phyloP scores from a whole-genome alignment of 164 flowering plant species.

The Santalum album region DNA sequence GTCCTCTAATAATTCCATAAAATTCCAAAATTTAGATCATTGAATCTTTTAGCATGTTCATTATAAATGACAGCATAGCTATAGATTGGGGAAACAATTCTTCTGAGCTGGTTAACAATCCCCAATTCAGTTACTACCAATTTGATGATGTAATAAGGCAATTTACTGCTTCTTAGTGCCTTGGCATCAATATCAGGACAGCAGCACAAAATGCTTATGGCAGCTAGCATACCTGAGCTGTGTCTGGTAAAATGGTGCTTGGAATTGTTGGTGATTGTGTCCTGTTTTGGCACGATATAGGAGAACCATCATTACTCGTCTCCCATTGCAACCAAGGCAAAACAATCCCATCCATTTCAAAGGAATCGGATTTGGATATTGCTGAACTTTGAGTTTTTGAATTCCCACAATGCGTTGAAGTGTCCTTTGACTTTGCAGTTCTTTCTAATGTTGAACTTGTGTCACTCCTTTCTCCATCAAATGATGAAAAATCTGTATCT shows the following conservation, averaged over 20 bases:
- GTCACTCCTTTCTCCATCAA: conserved; percentile 96
- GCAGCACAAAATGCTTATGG: not conserved
- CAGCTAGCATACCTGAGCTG: conserved; percentile 37
- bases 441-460: conserved; percentile 69
- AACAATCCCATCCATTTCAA: conserved; percentile 75
- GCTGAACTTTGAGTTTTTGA: conserved; percentile 26
- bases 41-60: no score
- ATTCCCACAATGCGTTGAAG: conserved; percentile 11
- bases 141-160: no score
- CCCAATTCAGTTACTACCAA: no score
- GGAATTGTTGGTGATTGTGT: conserved; percentile 22
- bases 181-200: not conserved
- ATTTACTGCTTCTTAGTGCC: no score
- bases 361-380: conserved; percentile 28
- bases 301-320: conserved; percentile 50
- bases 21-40: no score
- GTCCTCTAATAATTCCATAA: no score
- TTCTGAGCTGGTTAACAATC: no score
- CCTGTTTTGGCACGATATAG: conserved; percentile 24
- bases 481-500: conserved; percentile 89
- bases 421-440: conserved; percentile 21
- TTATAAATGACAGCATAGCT: no score
- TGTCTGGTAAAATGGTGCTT: conserved; percentile 16
- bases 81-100: no score
- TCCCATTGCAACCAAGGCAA: conserved; percentile 99